These are phyloP conservation scores for Liriodendron chinense DNA, from an alignment of 164 flowering plant species.

Conservation along the genomic window DNA sequence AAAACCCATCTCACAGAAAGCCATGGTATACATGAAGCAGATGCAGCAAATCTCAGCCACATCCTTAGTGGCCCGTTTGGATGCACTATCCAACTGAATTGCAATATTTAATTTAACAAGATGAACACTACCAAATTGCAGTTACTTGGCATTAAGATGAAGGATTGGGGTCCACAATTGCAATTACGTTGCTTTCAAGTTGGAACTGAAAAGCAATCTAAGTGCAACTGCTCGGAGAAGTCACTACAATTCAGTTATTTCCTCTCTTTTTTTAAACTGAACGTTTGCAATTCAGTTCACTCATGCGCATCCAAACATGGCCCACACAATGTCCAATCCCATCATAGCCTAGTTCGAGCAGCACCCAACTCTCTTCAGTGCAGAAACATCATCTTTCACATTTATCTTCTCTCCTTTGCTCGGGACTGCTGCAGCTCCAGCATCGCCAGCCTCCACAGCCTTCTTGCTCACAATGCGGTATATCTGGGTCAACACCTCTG, in stretches of 20 bases:
- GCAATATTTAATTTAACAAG: neutral
- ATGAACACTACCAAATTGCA: neutral
- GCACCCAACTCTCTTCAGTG: constrained; percentile 52
- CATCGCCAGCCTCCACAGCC: constrained; percentile 58
- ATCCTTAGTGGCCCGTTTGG: neutral
- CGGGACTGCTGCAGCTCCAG: constrained; percentile 45
- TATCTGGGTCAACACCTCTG: constrained; percentile 76
- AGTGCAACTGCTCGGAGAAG: neutral
- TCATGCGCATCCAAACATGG: neutral
- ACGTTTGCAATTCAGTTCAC: neutral
- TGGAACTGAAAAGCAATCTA: neutral
- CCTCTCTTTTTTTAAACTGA: neutral
- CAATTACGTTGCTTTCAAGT: neutral
- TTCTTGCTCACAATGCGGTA: constrained; percentile 68
- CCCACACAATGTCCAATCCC: neutral
- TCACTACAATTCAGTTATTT: neutral
- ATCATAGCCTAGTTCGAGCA: constrained; percentile 56
- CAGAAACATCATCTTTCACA: constrained; percentile 48
- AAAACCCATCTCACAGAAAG: neutral
- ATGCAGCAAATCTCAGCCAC: neutral
- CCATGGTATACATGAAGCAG: neutral
- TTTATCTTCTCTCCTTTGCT: constrained; percentile 59
- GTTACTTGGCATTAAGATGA: neutral
- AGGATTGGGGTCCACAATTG: neutral
- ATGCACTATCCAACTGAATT: neutral